Evolutionary conservation across 441 rosid species (phyloP), one percentile per base, ranked within the genome.

Genomic region (Aleurites moluccanus): DNA sequence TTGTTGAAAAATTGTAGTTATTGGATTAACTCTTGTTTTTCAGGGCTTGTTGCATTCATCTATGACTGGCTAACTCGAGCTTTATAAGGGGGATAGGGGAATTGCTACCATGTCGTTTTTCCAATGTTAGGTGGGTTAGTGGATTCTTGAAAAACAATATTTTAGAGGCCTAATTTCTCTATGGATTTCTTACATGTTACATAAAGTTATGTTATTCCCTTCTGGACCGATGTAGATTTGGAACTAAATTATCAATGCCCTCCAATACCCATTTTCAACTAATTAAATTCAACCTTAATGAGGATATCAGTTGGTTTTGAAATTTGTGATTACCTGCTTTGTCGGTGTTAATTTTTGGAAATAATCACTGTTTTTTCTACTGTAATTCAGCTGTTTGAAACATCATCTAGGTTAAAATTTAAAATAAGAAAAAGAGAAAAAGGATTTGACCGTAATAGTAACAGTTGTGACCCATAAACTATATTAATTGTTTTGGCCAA

Each of bases 101-200:
- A 84, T 82, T 81, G 88, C 86, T 78, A 72, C 76, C 45, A 82
- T 65, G 96, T 90, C 97, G 81, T 86, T 90, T 83, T 90, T 80
- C 53, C 55, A 73, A 57, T 14, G 89, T 87, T 87, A 85, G 94
- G 91, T 84, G 81, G 64, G 76, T 28, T 40, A 77, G 77, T 77
- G 63, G 67, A 89, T 79, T 78, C 95, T 86, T 89, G 47, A 63
- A 78, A 70, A 78, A 55, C 80, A 88, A 86, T 92, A 76, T 79
- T 87, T 76, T 16, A 55, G 45, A 42, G 65, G 62, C 78, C 69
- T 65, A 70, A 10, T 23, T 18, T 57, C 63, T 66, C 40, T 6
- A 25, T 66, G 10, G 64, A 76, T 85, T 79, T 78, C 86, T 80
- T 87, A 81, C 78, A 72, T 82, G 38, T 74, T 78, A 84, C 85